Evolutionary conservation across 2,329 filamentous ascomycete genomes (phyloP).

Genomic region (Trematosphaeria pertusa): DNA sequence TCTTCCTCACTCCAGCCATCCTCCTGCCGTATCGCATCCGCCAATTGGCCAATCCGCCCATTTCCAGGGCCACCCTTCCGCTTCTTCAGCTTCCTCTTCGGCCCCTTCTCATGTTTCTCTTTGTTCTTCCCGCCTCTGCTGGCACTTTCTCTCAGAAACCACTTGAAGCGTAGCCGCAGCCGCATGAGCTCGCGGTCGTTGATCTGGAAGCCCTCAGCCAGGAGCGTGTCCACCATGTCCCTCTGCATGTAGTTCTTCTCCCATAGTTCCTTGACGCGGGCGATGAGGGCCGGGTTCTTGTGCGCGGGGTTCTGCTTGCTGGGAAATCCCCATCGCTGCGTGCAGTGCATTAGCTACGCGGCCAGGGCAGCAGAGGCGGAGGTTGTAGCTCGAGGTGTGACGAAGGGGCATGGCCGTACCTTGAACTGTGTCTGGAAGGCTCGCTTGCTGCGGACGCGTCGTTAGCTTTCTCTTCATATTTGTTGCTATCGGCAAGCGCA

Average conservation of each 20-base stretch:
- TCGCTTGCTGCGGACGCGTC: constrained; percentile 65
- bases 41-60: constrained; percentile 35
- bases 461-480: constrained; percentile 21
- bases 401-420: constrained; percentile 21
- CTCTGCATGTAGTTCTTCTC: constrained; percentile 73
- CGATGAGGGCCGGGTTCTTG: constrained; percentile 71
- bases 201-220: constrained; percentile 75
- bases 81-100: constrained; percentile 15
- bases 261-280: constrained; percentile 78
- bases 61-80: constrained; percentile 19
- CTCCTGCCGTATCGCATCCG: constrained; percentile 35
- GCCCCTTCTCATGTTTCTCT: background rate
- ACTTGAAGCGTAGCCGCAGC: constrained; percentile 72
- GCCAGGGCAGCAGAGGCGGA: background rate
- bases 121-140: constrained; percentile 16
- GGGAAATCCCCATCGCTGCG: constrained; percentile 74
- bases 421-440: constrained; percentile 79
- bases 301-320: constrained; percentile 75
- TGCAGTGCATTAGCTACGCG: background rate
- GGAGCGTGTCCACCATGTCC: constrained; percentile 75
- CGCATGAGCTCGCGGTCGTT: constrained; percentile 74
- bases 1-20: constrained; percentile 24
- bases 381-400: no score
- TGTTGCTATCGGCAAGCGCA: background rate
- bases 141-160: constrained; percentile 67